These are phyloP conservation scores for Wickerhamiella cacticola DNA, from an alignment of 805 yeast species.

Conservation along the genomic window DNA sequence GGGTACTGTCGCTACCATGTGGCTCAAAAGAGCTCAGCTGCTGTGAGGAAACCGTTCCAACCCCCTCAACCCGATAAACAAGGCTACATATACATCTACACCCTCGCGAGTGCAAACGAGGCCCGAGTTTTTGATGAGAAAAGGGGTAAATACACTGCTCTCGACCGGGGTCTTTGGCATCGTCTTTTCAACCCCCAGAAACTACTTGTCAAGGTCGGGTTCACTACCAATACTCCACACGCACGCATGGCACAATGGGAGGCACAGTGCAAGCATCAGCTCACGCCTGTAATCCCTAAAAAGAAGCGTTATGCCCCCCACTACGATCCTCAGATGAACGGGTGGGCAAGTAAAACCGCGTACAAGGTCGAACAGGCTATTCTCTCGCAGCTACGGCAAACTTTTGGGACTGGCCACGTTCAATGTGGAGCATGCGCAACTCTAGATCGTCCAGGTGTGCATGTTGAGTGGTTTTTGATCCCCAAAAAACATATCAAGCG, in stretches of 20 bases:
- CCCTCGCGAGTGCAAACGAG: constrained; percentile 19
- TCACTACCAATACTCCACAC: constrained; percentile 23
- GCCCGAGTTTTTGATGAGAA: constrained; percentile 21
- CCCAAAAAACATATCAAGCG: constrained; percentile 6
- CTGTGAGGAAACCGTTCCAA: not conserved
- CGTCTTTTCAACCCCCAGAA: constrained; percentile 6
- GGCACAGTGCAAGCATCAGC: constrained; percentile 23
- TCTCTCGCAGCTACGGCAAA: constrained; percentile 19
- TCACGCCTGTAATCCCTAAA: constrained; percentile 19
- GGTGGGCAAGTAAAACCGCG: constrained; percentile 24
- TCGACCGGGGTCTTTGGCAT: constrained; percentile 5
- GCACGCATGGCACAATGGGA: constrained; percentile 26
- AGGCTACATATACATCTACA: constrained; percentile 26
- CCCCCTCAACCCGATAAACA: constrained; percentile 11
- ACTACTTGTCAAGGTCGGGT: constrained; percentile 26
- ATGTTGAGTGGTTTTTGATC: constrained; percentile 26
- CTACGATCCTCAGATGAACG: constrained; percentile 16
- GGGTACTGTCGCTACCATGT: constrained; percentile 20
- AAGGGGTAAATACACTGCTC: constrained; percentile 14
- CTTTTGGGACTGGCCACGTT: constrained; percentile 24
- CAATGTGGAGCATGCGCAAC: constrained; percentile 24
- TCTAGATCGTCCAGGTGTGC: constrained; percentile 13
- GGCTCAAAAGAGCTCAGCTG: not conserved
- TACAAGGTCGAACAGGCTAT: constrained; percentile 20
- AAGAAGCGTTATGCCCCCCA: constrained; percentile 7